These are phyloP conservation scores for Colletotrichum lentis DNA, from an alignment of 2,329 filamentous ascomycete species.

Conservation along the genomic window DNA sequence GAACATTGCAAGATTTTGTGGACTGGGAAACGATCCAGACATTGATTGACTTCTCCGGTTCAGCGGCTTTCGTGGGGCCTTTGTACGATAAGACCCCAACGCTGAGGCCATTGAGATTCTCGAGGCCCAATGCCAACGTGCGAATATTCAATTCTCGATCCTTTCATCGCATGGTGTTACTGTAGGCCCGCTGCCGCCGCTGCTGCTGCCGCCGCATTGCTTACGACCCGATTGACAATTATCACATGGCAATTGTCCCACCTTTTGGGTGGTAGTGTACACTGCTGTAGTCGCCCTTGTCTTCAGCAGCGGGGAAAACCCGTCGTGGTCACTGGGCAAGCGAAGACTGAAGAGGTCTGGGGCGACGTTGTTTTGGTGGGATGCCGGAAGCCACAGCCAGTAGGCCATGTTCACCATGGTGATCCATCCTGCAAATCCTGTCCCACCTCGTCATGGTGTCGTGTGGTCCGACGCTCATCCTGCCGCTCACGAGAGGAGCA, in stretches of 20 bases:
- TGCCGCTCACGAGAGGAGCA: background rate
- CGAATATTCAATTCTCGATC: constrained; percentile 3
- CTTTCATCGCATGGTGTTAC: background rate
- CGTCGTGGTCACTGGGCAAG: background rate
- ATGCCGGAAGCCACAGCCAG: constrained; percentile 11
- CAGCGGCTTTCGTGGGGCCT: constrained; percentile 7
- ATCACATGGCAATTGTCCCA: constrained; percentile 31
- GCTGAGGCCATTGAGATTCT: constrained; percentile 11
- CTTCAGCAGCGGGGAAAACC: constrained; percentile 4
- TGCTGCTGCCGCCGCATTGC: background rate
- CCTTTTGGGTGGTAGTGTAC: background rate
- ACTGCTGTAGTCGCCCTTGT: background rate
- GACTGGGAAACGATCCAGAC: background rate
- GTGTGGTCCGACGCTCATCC: background rate
- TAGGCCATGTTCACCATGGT: background rate
- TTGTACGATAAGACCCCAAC: background rate
- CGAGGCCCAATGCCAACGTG: constrained; percentile 19
- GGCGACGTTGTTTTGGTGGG: background rate
- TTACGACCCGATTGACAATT: background rate
- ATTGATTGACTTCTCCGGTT: background rate
- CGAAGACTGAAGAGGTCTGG: background rate
- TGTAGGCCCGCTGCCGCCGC: background rate
- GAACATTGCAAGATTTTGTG: background rate
- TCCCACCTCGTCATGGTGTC: background rate
- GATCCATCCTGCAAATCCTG: constrained; percentile 9